These are phyloP conservation scores for Amanita rubescens DNA, from an alignment of 768 basidiomycete genomes.

Conservation along the genomic window DNA sequence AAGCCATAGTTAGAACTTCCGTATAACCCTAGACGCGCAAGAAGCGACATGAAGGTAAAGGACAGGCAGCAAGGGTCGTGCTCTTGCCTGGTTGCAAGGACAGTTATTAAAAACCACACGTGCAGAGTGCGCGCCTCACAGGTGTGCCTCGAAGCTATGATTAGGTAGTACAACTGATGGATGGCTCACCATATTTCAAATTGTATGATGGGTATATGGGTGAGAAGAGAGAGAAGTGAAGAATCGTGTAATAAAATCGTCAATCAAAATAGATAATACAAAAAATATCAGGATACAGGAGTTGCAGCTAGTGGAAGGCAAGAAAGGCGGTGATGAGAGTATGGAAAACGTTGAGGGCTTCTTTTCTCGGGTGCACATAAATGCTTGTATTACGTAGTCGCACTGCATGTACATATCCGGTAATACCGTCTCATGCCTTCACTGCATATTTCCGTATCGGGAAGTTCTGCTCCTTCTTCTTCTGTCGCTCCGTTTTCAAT, in stretches of 20 bases:
- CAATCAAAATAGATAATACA: background rate
- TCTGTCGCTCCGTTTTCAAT: constrained; percentile 85
- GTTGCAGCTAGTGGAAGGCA: constrained; percentile 7
- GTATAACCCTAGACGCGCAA: constrained; percentile 37
- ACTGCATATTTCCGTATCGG: constrained; percentile 91
- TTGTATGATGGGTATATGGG: background rate
- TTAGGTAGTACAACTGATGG: no score
- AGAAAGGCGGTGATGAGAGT: constrained; percentile 13
- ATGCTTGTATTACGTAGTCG: background rate
- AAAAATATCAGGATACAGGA: no score
- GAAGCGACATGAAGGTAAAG: constrained; percentile 36
- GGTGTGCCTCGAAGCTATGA: constrained; percentile 13
- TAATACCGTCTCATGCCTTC: constrained; percentile 57
- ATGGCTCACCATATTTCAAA: constrained; percentile 14
- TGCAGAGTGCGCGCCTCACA: background rate
- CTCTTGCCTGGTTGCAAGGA: background rate
- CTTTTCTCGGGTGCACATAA: background rate
- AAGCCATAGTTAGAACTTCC: constrained; percentile 30
- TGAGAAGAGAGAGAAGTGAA: background rate
- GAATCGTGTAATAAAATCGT: background rate
- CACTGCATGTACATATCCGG: background rate
- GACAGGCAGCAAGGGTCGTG: constrained; percentile 5
- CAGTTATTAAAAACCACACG: background rate
- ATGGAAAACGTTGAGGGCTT: constrained; percentile 11
- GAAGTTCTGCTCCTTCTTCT: constrained; percentile 94